Evolutionary conservation across 2,329 filamentous ascomycete genomes (phyloP), one percentile per base, ranked within the genome.

Genomic region (Waltergamsia citrina): DNA sequence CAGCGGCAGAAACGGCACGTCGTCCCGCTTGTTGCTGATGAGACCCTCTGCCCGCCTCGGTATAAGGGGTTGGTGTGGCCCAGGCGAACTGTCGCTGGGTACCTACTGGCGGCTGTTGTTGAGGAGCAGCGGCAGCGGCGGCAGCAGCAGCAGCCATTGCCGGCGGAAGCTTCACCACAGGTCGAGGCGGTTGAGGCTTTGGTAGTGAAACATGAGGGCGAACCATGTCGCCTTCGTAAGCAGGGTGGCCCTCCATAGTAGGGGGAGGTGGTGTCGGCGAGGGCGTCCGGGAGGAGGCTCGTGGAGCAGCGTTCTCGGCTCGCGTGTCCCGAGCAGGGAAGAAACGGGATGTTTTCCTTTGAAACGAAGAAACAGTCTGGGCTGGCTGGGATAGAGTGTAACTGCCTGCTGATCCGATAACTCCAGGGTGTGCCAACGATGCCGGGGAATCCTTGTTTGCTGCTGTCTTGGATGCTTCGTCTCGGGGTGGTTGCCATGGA

Each of bases 141-240:
- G 23, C 23, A 25, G 23, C 23, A 9, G 23, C 23, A 25, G 23
- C 19, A 23, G 31, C 14, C 14, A 11, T 18, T 9, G 64, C 49
- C 7, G 84, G 85, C 4, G 85, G 88, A 4, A 96, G 69, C 50
- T 81, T 86, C 10, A 96, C 88, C 18, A 86, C 72, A 21, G 85
- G 85, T 35, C 80, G 70, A 7, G 78, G 75, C 24, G 65, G 73
- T 0, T 83, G 84, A 7, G 78, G 75, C 22, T 65, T 73, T 0
- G 84, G 84, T 7, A 88, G 60, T 23, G 74, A 77, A 7, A 88
- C 82, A 37, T 79, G 71, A 4, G 84, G 83, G 38, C 71, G 75
- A 22, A 60, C 59, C 2, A 61, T 63, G 45, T 85, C 74, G 20
- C 81, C 79, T 43, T 79, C 75, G 43, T 83, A 85, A 3, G 71